These are phyloP conservation scores for Pichia exigua DNA, from an alignment of 805 yeast genomes.

Conservation along the genomic window DNA sequence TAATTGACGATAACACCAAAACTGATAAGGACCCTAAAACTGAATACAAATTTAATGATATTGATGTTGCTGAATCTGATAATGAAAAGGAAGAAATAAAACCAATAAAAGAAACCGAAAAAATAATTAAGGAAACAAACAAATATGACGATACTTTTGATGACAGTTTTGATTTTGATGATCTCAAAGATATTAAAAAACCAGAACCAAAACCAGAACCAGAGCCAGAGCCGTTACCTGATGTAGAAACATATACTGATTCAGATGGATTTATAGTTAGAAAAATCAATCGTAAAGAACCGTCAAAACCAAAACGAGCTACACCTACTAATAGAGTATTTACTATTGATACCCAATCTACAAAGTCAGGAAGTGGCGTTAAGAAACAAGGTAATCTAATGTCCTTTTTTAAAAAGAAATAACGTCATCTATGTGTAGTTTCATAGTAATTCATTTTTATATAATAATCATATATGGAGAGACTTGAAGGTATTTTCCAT, in stretches of 20 bases:
- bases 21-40: background rate
- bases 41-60: slow-evolving; percentile 7
- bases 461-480: background rate
- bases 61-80: slow-evolving; percentile 10
- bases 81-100: background rate
- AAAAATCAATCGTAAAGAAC: slow-evolving; percentile 7
- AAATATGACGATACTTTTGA: background rate
- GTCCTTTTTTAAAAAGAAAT: slow-evolving; percentile 27
- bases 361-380: slow-evolving; percentile 1
- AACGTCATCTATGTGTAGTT: background rate
- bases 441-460: background rate
- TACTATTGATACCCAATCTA: slow-evolving; percentile 2
- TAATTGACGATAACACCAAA: background rate
- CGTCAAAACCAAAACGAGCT: background rate
- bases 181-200: background rate
- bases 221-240: slow-evolving; percentile 3
- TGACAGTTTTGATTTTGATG: background rate
- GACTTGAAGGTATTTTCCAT: too few relatives aligned
- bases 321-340: background rate
- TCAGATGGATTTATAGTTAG: slow-evolving; percentile 27
- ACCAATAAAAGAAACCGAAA: background rate
- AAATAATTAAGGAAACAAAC: background rate
- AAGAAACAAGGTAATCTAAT: slow-evolving; percentile 22
- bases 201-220: background rate
- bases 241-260: slow-evolving; percentile 21